Evolutionary conservation across 2,329 filamentous ascomycete genomes (phyloP).

Genomic region (Phaeosphaeriaceae sp.): DNA sequence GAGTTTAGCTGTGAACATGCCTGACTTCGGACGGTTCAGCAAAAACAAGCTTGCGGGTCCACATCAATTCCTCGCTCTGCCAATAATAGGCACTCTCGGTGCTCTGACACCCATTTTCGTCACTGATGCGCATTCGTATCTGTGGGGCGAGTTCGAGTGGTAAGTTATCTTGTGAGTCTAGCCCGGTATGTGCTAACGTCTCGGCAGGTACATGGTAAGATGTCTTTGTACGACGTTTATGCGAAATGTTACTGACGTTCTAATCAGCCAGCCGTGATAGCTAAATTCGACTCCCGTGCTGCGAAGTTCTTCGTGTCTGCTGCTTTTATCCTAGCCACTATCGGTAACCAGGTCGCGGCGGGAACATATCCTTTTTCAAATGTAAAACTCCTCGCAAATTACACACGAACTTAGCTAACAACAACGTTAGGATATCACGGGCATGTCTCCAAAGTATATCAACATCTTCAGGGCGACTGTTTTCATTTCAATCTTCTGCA

Average conservation of each 20-base stretch:
- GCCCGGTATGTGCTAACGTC: not conserved
- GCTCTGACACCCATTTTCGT: conserved; percentile 58
- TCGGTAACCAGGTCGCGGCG: conserved; percentile 53
- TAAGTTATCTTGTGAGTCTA: not conserved
- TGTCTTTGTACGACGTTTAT: no score
- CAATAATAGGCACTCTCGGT: conserved; percentile 56
- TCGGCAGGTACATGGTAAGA: conserved; percentile 48
- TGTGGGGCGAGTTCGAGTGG: conserved; percentile 56
- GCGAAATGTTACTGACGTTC: no score
- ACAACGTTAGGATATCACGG: not conserved
- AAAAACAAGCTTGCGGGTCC: conserved; percentile 51
- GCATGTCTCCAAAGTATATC: conserved; percentile 42
- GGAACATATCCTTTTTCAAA: conserved; percentile 48
- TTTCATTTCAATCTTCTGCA: conserved; percentile 46
- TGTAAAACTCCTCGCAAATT: conserved; percentile 13
- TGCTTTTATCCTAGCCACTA: conserved; percentile 52
- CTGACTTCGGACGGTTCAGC: conserved; percentile 53
- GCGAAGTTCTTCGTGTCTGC: conserved; percentile 52
- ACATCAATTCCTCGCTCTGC: conserved; percentile 57
- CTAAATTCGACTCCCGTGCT: conserved; percentile 52
- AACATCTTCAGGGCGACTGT: conserved; percentile 45
- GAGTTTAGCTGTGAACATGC: conserved; percentile 60
- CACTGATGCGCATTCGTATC: conserved; percentile 53
- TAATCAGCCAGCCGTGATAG: conserved; percentile 51
- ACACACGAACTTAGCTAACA: not conserved